A percentile compares a stretch with the other conserved stretches of the same genome.
Conservation (phyloP, 768 basidiomycete species). For the Russula sp. region DNA sequence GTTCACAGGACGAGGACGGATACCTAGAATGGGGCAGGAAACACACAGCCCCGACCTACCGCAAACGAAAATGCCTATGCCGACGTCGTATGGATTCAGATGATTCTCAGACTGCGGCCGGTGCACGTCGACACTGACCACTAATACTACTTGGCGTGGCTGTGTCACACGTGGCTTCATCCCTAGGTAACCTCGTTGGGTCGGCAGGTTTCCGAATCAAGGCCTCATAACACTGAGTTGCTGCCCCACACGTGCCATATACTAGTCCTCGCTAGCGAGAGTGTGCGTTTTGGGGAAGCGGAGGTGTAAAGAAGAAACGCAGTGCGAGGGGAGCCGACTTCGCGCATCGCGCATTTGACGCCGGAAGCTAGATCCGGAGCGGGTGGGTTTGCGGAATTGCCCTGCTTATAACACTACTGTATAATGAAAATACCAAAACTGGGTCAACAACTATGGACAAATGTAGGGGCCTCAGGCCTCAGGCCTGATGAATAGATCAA, state of each 20-base stretch:
- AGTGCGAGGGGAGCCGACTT: too few relatives aligned
- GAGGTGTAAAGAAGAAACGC: too few relatives aligned
- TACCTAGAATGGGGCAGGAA: neutral
- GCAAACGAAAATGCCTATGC: neutral
- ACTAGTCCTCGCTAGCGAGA: neutral
- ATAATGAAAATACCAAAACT: too few relatives aligned
- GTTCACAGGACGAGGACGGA: neutral
- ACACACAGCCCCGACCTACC: neutral
- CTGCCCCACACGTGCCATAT: neutral
- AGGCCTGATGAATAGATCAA: too few relatives aligned
- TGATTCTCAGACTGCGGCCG: neutral
- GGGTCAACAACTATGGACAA: too few relatives aligned
- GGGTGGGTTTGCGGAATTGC: too few relatives aligned
- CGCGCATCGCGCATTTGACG: too few relatives aligned
- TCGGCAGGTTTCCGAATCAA: neutral
- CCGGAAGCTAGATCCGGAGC: too few relatives aligned
- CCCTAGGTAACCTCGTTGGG: neutral
- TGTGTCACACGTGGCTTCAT: neutral
- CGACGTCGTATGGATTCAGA: too few relatives aligned
- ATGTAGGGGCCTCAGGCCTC: too few relatives aligned
- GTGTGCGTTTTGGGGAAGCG: neutral
- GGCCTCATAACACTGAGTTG: neutral
- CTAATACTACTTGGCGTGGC: neutral
- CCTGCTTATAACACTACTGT: too few relatives aligned
- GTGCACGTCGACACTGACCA: neutral